A percentile compares a stretch with the other conserved stretches of the same genome.
Evolutionary conservation across 2,329 filamentous ascomycete genomes (phyloP).

Genomic region (Fusarium proliferatum): DNA sequence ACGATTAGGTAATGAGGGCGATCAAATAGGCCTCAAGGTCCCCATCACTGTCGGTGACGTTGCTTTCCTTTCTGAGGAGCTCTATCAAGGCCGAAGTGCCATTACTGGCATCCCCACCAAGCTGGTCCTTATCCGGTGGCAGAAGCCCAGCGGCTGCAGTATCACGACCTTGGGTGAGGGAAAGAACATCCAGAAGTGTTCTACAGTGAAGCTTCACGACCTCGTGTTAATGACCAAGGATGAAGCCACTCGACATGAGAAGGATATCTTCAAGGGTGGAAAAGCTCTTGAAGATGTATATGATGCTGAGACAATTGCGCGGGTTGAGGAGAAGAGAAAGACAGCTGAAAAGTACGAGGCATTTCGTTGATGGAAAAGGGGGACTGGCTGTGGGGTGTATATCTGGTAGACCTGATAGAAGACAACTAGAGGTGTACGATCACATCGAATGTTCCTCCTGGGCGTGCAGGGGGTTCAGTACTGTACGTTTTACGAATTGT

Average conservation of each 20-base stretch:
- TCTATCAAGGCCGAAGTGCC: slow-evolving; percentile 84
- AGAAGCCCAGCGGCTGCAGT: slow-evolving; percentile 69
- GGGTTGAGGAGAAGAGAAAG: slow-evolving; percentile 72
- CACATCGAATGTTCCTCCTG: neutral
- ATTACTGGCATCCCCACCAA: slow-evolving; percentile 85
- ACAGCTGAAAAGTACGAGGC: slow-evolving; percentile 74
- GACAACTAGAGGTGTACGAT: slow-evolving; percentile 1
- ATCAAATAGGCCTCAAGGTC: slow-evolving; percentile 76
- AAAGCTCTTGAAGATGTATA: slow-evolving; percentile 80
- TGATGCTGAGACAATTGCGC: slow-evolving; percentile 71
- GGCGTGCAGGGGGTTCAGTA: neutral
- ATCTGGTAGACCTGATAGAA: neutral
- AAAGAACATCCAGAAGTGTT: slow-evolving; percentile 80
- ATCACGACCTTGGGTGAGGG: slow-evolving; percentile 70
- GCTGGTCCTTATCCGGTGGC: slow-evolving; percentile 84
- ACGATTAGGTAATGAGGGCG: slow-evolving; percentile 50
- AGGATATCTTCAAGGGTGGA: slow-evolving; percentile 77
- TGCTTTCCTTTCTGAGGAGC: slow-evolving; percentile 88
- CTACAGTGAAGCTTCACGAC: slow-evolving; percentile 74
- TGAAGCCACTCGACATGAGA: slow-evolving; percentile 83
- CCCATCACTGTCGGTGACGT: slow-evolving; percentile 84
- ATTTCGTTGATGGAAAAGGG: slow-evolving; percentile 52
- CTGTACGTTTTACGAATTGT: slow-evolving; percentile 8
- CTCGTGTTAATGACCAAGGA: slow-evolving; percentile 95
- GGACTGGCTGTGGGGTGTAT: neutral